Evolutionary conservation across 208 protist species (phyloP).

Genomic region (Wallacemonas collosoma): DNA sequence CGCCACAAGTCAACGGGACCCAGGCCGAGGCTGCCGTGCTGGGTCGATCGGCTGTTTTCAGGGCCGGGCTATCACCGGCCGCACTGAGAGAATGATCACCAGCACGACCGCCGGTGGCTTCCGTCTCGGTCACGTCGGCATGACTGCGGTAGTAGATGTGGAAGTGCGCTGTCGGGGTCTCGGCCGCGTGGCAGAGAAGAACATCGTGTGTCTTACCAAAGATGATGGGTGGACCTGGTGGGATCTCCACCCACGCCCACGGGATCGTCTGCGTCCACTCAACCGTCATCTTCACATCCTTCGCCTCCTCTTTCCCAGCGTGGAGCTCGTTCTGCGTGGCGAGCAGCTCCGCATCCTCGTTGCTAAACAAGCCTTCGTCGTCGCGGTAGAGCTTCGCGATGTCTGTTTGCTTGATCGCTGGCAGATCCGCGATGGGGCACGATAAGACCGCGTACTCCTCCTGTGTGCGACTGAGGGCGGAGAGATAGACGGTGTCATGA

Average conservation of each 20-base stretch:
- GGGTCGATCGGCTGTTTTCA: background rate
- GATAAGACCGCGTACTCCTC: constrained; percentile 64
- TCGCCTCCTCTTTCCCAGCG: constrained; percentile 10
- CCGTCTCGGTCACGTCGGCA: background rate
- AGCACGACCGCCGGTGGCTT: background rate
- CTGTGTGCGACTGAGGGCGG: constrained; percentile 66
- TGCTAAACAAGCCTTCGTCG: constrained; percentile 14
- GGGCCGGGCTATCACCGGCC: background rate
- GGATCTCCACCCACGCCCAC: constrained; percentile 81
- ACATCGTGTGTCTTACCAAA: constrained; percentile 60
- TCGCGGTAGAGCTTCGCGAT: constrained; percentile 29
- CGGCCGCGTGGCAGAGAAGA: constrained; percentile 51
- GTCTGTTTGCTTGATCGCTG: constrained; percentile 40
- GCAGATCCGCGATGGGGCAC: constrained; percentile 54
- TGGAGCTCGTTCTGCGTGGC: constrained; percentile 17
- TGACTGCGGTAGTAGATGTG: constrained; percentile 54
- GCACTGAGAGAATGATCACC: background rate
- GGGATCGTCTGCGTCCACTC: constrained; percentile 68
- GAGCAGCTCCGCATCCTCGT: constrained; percentile 14
- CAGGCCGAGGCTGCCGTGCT: constrained; percentile 22
- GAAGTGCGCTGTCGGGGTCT: constrained; percentile 60
- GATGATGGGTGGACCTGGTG: constrained; percentile 39
- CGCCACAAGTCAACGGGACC: constrained; percentile 61
- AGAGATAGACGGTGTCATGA: constrained; percentile 62
- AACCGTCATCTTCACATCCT: constrained; percentile 19